Base-by-base conservation (phyloP, 1,139 yeast genomes). In the Lodderomyces pseudojiufengensis region DNA sequence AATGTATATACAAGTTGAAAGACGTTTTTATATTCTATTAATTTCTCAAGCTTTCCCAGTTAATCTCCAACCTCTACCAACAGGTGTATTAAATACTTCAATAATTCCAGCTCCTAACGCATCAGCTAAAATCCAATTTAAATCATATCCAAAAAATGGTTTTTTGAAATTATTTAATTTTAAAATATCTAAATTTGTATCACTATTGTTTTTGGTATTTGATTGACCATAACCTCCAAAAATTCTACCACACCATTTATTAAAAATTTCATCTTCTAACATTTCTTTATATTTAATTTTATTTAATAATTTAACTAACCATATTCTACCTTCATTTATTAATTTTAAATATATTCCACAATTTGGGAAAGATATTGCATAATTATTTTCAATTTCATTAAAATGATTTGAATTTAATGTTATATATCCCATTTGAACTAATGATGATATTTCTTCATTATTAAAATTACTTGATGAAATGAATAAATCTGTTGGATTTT, bases 11-110 rank as follows among this genome's bases (percentile, higher is more conserved):
- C n/a, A n/a, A n/a, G n/a, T n/a, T n/a, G n/a, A n/a, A n/a, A n/a
- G n/a, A n/a, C n/a, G n/a, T n/a, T n/a, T n/a, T n/a, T n/a, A n/a
- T n/a, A n/a, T n/a, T n/a, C 24, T 11, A 24, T 31, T 20, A 21
- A 14, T 16, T 14, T 26, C 24, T 37, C 36, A 45, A 9, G 64
- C 57, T 42, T 70, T 70, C 0, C 75, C 76, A 2, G 85, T 79
- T 32, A 79, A 56, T 51, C 73, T 72, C 80, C 85, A 80, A 0
- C 86, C 86, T 34, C 79, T 58, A 0, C 90, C 90, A 2, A 77
- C 81, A 0, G 87, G 85, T 0, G 90, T 80, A 30, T 68, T 65
- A 48, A 80, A 80, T 5, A 79, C 80, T 48, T 83, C 92, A 2
- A 78, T 55, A 29, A 73, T 62, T 0, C 94, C 94, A n/a, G 76